Evolutionary conservation across 306 rosid genomes (phyloP), one percentile per base, ranked within the genome.

Genomic region (Quercus aquifolioides): DNA sequence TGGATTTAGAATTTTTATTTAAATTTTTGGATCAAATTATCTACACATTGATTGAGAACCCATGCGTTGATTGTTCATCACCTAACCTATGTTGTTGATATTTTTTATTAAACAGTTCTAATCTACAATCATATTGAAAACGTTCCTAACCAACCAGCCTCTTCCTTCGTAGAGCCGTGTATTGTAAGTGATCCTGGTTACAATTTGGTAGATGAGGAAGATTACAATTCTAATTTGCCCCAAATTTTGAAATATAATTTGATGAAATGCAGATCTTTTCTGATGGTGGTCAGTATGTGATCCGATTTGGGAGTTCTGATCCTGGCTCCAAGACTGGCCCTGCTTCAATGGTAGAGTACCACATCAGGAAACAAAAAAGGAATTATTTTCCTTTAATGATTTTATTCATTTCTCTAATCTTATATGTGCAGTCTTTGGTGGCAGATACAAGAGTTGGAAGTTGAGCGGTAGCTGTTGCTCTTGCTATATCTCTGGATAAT

Each of bases 401-500:
- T 43, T 18, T 69, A 11, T 55, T 18, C 5, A 31, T 51, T 33
- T 2, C 33, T 43, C 8, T n/a, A 74, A 30, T 43, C 14, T 35
- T 73, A 18, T 64, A 68, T 54, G 41, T 69, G 57, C 38, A 33
- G 26, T 26, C 77, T 75, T 67, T 69, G 74, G 62, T 81, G 78
- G 85, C 85, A 94, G 97, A n/a, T n/a, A n/a, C n/a, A n/a, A n/a
- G n/a, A n/a, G n/a, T n/a, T n/a, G n/a, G n/a, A n/a, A n/a, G n/a
- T n/a, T n/a, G n/a, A n/a, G n/a, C n/a, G n/a, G n/a, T n/a, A n/a
- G n/a, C n/a, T n/a, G n/a, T 95, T 77, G 99, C 98, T 70, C 97
- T 95, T 88, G 98, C 99, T 55, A 86, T 94, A 86, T 95, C 99
- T n/a, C 85, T 95, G 81, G 99, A 92, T 79, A 95, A 95, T 73